These are phyloP conservation scores for Zygoascus bituminiphila DNA, from an alignment of 805 yeast species.

Conservation along the genomic window DNA sequence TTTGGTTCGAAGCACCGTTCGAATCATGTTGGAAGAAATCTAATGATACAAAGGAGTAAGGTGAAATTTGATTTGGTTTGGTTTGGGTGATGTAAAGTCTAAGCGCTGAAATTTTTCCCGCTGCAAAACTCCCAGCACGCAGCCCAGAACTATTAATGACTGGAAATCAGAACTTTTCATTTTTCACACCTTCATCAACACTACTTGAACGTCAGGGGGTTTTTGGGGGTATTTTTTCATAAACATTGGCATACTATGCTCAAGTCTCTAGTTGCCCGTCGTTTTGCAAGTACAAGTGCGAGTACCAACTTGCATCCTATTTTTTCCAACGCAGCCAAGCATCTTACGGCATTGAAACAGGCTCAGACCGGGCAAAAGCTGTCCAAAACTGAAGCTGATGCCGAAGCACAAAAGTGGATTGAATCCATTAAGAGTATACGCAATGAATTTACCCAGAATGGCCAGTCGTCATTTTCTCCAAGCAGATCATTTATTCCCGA, in stretches of 20 bases:
- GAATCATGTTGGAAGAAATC: neutral
- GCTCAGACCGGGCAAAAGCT: slow-evolving; percentile 7
- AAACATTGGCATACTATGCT: neutral
- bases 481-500: slow-evolving; percentile 35
- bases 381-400: slow-evolving; percentile 25
- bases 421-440: slow-evolving; percentile 34
- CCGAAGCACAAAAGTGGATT: slow-evolving; percentile 37
- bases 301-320: no score
- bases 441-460: slow-evolving; percentile 30
- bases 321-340: slow-evolving; percentile 14
- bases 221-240: no score
- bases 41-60: no score
- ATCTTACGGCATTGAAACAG: slow-evolving; percentile 14
- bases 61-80: no score
- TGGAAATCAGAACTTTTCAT: neutral
- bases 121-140: neutral
- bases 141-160: no score
- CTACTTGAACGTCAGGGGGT: no score
- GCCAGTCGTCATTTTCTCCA: slow-evolving; percentile 28
- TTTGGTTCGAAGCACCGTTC: neutral
- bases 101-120: neutral
- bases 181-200: neutral
- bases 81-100: neutral
- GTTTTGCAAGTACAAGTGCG: neutral
- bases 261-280: neutral